Base-by-base conservation (phyloP, 176 grass and related monocot species). In the Dactylis glomerata region DNA sequence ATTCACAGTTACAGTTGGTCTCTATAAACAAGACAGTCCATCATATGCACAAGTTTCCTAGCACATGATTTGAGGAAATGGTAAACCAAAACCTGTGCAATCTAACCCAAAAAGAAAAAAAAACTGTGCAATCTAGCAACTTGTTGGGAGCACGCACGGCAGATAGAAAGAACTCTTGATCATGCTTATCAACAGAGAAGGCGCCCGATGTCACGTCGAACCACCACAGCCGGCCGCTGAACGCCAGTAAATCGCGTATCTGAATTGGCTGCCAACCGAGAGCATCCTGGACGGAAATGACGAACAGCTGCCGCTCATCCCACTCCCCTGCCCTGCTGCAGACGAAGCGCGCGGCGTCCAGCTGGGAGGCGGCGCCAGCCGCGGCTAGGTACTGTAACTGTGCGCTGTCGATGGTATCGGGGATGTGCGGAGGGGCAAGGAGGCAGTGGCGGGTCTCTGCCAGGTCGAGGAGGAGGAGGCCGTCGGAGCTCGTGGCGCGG, bases 391-490 rank as follows among this genome's bases (percentile, higher is more conserved):
- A 12, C 13, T 15, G 61, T 46, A 46, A 2, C 44, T 2, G 12
- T 46, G 2, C 2, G 6, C n/a, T 24, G 3, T 57, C 8, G 8
- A 23, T 0, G 20, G 7, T 10, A 0, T 56, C 52, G 8, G 0
- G 1, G 6, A 0, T 0, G 52, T 1, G 0, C 8, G 22, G 54
- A 24, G 8, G 54, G 22, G 0, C 2, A 22, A 2, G n/a, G 24
- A 33, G 33, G 3, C 20, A 8, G 33, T n/a, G 65, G 54, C 33
- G 33, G 19, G 9, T 6, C 9, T 38, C 65, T 4, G 36, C 67
- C 10, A 69, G n/a, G 67, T 69, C 67, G 67, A 69, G 67, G 67
- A 69, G 67, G 67, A 69, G 67, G 36, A 69, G 67, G 8, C 67
- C 67, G 67, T 69, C 67, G 67, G 20, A 14, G 67, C 20, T 69